A percentile compares a stretch with the other conserved stretches of the same genome.
Evolutionary conservation across 148 eudicot species (phyloP).

Genomic region (Amaranthus palmeri): DNA sequence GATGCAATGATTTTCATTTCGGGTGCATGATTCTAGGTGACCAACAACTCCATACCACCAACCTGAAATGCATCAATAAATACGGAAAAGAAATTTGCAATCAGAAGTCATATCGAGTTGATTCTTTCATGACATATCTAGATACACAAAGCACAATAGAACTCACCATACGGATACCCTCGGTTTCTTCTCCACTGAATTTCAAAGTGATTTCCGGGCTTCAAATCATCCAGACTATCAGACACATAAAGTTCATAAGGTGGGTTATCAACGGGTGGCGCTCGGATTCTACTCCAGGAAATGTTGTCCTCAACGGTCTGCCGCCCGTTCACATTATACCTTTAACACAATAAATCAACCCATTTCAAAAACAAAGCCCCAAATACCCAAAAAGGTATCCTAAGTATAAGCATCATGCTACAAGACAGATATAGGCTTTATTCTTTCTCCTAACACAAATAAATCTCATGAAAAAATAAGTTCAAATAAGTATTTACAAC

Average conservation of each 20-base stretch:
- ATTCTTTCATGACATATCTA: background rate
- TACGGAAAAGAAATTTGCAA: background rate
- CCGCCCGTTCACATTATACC: slow-evolving; percentile 71
- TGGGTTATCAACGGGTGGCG: slow-evolving; percentile 64
- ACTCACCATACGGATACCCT: slow-evolving; percentile 67
- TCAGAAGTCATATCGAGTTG: background rate
- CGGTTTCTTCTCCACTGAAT: slow-evolving; percentile 89
- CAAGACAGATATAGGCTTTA: background rate
- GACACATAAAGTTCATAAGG: slow-evolving; percentile 61
- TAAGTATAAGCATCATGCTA: background rate
- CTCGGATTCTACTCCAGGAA: slow-evolving; percentile 73
- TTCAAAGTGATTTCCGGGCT: slow-evolving; percentile 82
- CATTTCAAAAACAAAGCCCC: background rate
- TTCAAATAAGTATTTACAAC: too few relatives aligned
- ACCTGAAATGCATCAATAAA: slow-evolving; percentile 38
- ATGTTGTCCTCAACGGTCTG: slow-evolving; percentile 58
- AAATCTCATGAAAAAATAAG: too few relatives aligned
- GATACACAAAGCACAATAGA: background rate
- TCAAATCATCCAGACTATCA: slow-evolving; percentile 60
- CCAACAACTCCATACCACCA: slow-evolving; percentile 99
- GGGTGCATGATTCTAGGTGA: slow-evolving; percentile 63
- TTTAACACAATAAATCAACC: slow-evolving; percentile 14
- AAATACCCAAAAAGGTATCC: background rate
- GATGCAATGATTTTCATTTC: slow-evolving; percentile 42
- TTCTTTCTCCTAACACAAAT: too few relatives aligned